These are phyloP conservation scores for Backusella mclennaniae DNA, from an alignment of 192 early-diverging fungal genomes.

Conservation along the genomic window DNA sequence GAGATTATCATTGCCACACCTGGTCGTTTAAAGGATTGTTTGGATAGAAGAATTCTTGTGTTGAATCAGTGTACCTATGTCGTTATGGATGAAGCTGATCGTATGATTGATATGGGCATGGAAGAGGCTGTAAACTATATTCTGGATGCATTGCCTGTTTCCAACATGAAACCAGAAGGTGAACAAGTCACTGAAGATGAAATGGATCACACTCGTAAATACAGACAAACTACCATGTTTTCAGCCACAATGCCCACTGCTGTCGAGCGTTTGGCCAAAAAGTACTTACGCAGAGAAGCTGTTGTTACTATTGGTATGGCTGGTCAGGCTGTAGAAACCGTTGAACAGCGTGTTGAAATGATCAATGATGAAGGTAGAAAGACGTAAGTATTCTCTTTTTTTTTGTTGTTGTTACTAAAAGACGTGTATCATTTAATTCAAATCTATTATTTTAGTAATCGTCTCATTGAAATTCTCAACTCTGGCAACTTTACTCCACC, in stretches of 20 bases:
- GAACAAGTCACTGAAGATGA: constrained; percentile 60
- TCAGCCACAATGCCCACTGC: constrained; percentile 97
- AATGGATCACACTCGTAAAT: constrained; percentile 48
- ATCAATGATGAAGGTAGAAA: constrained; percentile 81
- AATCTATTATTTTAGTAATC: constrained; percentile 36
- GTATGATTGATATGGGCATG: constrained; percentile 94
- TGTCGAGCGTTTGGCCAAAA: constrained; percentile 92
- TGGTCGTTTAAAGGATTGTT: constrained; percentile 89
- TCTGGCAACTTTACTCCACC: constrained; percentile 72
- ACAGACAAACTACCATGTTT: constrained; percentile 98
- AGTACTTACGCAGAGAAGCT: constrained; percentile 88
- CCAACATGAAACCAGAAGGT: constrained; percentile 87
- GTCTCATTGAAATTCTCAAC: constrained; percentile 76
- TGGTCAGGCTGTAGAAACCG: constrained; percentile 94
- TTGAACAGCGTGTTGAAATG: constrained; percentile 96
- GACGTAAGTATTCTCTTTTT: constrained; percentile 46
- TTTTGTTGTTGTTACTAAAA: no score
- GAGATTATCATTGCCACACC: constrained; percentile 99
- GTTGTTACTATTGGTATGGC: constrained; percentile 95
- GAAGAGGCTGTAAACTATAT: constrained; percentile 96
- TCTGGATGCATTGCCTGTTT: constrained; percentile 89
- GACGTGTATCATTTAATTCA: no score
- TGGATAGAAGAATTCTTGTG: constrained; percentile 87
- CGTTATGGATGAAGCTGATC: constrained; percentile 99
- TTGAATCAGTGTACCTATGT: constrained; percentile 95